Evolutionary conservation across 805 yeast genomes (phyloP).

Genomic region (Starmerella khaoyaiensis): DNA sequence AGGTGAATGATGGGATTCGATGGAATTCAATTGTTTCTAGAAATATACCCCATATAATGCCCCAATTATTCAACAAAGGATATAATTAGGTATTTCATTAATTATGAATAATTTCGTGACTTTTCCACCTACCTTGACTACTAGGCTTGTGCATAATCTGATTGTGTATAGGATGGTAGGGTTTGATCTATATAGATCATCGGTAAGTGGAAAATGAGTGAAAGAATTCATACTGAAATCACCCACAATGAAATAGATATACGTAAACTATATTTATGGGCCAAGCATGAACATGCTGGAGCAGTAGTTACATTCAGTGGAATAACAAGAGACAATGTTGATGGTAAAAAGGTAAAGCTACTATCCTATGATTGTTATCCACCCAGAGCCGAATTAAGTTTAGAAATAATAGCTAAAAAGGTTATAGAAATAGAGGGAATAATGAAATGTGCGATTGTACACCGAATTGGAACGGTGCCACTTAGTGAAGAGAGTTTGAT

Average conservation of each 20-base stretch:
- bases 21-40: no score
- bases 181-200: no score
- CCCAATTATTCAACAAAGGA: no score
- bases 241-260: conserved; percentile 15
- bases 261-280: conserved; percentile 28
- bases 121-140: conserved; percentile 1
- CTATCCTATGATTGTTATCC: conserved; percentile 38
- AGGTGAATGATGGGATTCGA: no score
- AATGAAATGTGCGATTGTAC: conserved; percentile 31
- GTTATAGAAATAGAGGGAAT: conserved; percentile 1
- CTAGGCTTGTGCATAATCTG: background rate
- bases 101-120: no score
- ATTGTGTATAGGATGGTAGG: no score
- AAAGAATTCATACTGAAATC: conserved; percentile 7
- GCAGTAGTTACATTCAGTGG: conserved; percentile 41
- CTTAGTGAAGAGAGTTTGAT: conserved; percentile 36
- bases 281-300: conserved; percentile 35
- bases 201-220: background rate
- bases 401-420: conserved; percentile 27
- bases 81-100: no score
- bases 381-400: conserved; percentile 32
- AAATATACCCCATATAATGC: no score
- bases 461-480: conserved; percentile 38
- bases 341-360: conserved; percentile 31
- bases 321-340: conserved; percentile 36